phyloP scores from a whole-genome alignment of 75 land plant species.

The Sequoia sempervirens region DNA sequence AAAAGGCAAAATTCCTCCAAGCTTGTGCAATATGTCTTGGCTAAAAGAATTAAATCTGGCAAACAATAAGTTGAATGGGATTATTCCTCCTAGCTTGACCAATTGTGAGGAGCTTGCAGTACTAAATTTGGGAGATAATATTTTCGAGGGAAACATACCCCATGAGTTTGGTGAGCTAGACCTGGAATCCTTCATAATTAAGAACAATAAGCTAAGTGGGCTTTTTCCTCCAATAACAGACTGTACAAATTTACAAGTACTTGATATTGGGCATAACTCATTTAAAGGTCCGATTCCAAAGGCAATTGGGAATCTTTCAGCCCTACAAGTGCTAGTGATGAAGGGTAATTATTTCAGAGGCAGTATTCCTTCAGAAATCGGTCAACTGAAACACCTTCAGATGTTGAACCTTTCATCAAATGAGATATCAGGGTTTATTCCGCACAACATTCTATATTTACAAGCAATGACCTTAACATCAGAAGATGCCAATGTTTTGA shows the following conservation, averaged over 20 bases:
- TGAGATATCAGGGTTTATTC: constrained; percentile 34
- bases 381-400: neutral
- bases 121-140: neutral
- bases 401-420: constrained; percentile 61
- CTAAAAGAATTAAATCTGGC: too few relatives aligned
- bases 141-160: neutral
- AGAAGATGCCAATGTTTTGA: too few relatives aligned
- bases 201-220: neutral
- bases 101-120: too few relatives aligned
- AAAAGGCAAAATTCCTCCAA: too few relatives aligned
- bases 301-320: neutral
- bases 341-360: neutral
- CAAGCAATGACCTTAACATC: neutral
- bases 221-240: neutral
- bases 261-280: neutral
- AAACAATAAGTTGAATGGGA: too few relatives aligned
- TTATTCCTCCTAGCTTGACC: too few relatives aligned
- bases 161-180: neutral
- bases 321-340: neutral
- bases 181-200: neutral
- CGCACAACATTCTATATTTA: neutral
- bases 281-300: neutral
- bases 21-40: too few relatives aligned
- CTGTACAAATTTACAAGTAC: neutral
- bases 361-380: neutral